These are phyloP conservation scores for Coffea humblotiana DNA, from an alignment of 305 asterid genomes.

Conservation along the genomic window DNA sequence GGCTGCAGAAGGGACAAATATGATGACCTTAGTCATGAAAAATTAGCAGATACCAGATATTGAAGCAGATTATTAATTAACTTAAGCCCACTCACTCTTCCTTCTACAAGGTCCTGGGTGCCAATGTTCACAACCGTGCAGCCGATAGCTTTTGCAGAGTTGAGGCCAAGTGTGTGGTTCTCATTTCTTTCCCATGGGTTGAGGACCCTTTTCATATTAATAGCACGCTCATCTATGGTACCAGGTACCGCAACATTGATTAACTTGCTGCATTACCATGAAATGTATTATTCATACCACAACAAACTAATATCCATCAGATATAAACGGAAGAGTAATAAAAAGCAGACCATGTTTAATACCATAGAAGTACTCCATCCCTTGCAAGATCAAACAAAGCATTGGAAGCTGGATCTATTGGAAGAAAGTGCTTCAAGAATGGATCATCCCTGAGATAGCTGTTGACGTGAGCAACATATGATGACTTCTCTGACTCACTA, in stretches of 20 bases:
- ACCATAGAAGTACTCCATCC: slow-evolving; percentile 97
- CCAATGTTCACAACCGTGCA: slow-evolving; percentile 98
- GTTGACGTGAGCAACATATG: slow-evolving; percentile 93
- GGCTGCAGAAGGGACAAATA: slow-evolving; percentile 61
- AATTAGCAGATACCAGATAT: neutral
- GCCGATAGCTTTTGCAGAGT: slow-evolving; percentile 99
- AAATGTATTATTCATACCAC: slow-evolving; percentile 8
- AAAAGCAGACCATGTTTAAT: slow-evolving; percentile 30
- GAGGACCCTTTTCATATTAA: slow-evolving; percentile 76
- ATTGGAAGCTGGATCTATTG: slow-evolving; percentile 69
- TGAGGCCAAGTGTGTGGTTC: slow-evolving; percentile 92
- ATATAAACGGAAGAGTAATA: slow-evolving; percentile 11
- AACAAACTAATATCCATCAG: neutral
- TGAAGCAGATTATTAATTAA: neutral
- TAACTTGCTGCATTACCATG: slow-evolving; percentile 63
- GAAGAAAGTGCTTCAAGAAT: slow-evolving; percentile 89
- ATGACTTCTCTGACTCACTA: slow-evolving; percentile 78
- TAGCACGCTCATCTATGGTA: slow-evolving; percentile 94
- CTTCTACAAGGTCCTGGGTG: slow-evolving; percentile 91
- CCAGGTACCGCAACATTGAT: slow-evolving; percentile 95
- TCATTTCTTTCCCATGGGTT: slow-evolving; percentile 99
- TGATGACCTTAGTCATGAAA: neutral
- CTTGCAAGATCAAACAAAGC: slow-evolving; percentile 84
- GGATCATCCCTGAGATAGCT: slow-evolving; percentile 97
- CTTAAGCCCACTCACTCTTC: slow-evolving; percentile 71